Evolutionary conservation across 805 yeast species (phyloP), one percentile per base, ranked within the genome.

Genomic region (Candida ponderosae): DNA sequence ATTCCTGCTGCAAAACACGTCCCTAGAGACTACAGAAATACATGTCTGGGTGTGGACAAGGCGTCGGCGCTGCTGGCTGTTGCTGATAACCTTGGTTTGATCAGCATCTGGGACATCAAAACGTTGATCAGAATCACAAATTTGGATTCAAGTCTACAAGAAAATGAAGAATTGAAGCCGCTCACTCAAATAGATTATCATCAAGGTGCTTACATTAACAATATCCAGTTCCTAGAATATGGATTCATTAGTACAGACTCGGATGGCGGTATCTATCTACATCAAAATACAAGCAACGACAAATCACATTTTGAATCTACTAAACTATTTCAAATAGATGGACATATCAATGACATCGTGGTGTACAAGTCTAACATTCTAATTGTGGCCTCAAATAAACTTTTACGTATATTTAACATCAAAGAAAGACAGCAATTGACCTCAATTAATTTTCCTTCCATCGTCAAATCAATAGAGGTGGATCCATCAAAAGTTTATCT

Each of bases 401-500:
- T 39, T 17, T 36, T 51, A 1, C 13, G 45, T 2, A 23, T 39
- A 0, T 45, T 39, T 29, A 46, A 51, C 27, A 9, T 47, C 13
- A 7, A 30, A 4, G 30, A 29, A 4, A 3, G 5, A 9, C 29
- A 37, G 18, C 32, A 38, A 18, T 30, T 50, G 6, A 26, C 50
- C 3, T 43, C 47, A 14, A 50, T 53, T n/a, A 32, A 39, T 0
- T 35, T 45, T 5, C 36, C 45, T 33, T 45, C 54, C 9, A 55
- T 48, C 18, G 44, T 51, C 1, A 38, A 46, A n/a, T 30, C 43
- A 14, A 23, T 53, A 13, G 18, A 42, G 3, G 33, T 53, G 6
- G 57, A 53, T 32, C 56, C 55, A 14, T 33, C 50, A 10, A 27
- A 41, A 9, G 32, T 42, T 6, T 53, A 39, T 30, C 18, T 53